Evolutionary conservation across 768 basidiomycete species (phyloP), one percentile per base, ranked within the genome.

Genomic region (Psilocybe sp.): DNA sequence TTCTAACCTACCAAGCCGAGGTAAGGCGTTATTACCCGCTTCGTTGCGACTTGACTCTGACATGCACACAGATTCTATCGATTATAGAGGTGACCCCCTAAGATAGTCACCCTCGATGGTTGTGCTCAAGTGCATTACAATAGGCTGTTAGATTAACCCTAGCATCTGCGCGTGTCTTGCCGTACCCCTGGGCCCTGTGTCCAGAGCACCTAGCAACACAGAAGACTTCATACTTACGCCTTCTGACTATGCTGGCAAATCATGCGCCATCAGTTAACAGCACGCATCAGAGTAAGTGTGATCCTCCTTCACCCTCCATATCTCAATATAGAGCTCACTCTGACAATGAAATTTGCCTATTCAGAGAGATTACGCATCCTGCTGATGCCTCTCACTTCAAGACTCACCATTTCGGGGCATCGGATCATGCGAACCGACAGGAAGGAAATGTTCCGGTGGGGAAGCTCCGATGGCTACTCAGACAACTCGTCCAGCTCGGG

Each of bases 81-180:
- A 55, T 82, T 51, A 66, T 74, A 41, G 79, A 82, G 79, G 80
- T 82, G 71, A 66, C 42, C 48, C 34, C 13, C 16, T 6, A 32
- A 40, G 33, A 31, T 36, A 11, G 38, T 52, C 45, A n/a, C 35
- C 18, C 40, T 47, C 35, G 32, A 18, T 40, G 47, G 18, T 53
- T 14, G 47, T 36, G 35, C 41, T 53, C 50, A 56, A 56, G 52
- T 51, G 44, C 23, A 31, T 39, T 33, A 54, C 37, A 32, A 35
- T 56, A 82, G 81, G 66, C 76, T 41, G 75, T 78, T 33, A 69
- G 73, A 51, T 69, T 63, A 46, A 80, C 79, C 8, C 73, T 82
- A 45, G 65, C 64, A 47, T 61, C 59, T 18, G 65, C 68, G 31
- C 73, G 74, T 34, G 54, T 80, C 46, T 67, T 70, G 18, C 63